Base-by-base conservation (phyloP, 495 filamentous ascomycete genomes). In the Hypoxylon fragiforme region DNA sequence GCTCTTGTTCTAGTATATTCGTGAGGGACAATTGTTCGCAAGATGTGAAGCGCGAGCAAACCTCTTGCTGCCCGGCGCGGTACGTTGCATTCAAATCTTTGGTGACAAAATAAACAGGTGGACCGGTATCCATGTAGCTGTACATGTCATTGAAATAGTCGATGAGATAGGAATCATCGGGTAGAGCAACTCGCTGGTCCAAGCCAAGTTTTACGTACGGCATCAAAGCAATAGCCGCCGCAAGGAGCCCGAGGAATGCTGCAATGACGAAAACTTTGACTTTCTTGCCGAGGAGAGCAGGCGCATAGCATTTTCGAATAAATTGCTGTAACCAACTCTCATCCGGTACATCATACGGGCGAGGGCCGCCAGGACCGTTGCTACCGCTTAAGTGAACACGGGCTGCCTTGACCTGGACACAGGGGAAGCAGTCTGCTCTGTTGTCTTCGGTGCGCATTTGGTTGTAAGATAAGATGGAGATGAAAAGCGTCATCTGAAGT, bases 61-160 rank as follows among this genome's bases (percentile, higher is more conserved):
- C 77, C 44, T 94, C 82, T 64, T 88, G 84, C 64, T 98, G 95
- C 26, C 87, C 79, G 8, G 73, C 61, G 36, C 89, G 77, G 44
- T 87, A 63, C 2, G 91, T 96, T 16, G 81, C 78, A 51, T 97
- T 91, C 44, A 95, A 74, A 39, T 87, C 81, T 4, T 84, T 79
- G 20, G 90, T 91, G 24, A 98, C 92, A 65, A 98, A 98, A 68
- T 97, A 98, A 21, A 97, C 91, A 0, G 94, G 94, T 46, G 95
- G 92, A 0, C 94, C 94, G 31, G 85, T 84, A 37, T 89, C 87
- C 64, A 98, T 89, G 67, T 97, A 98, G 39, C 82, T 83, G 66
- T 95, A 91, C 19, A 98, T 80, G 62, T 98, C 94, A 65, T 97
- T 87, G 75, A 97, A 98, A 63, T 92, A 98, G 1, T 85, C 78